These are phyloP conservation scores for Radiomyces spectabilis DNA, from an alignment of 192 early-diverging fungal species.

Conservation along the genomic window DNA sequence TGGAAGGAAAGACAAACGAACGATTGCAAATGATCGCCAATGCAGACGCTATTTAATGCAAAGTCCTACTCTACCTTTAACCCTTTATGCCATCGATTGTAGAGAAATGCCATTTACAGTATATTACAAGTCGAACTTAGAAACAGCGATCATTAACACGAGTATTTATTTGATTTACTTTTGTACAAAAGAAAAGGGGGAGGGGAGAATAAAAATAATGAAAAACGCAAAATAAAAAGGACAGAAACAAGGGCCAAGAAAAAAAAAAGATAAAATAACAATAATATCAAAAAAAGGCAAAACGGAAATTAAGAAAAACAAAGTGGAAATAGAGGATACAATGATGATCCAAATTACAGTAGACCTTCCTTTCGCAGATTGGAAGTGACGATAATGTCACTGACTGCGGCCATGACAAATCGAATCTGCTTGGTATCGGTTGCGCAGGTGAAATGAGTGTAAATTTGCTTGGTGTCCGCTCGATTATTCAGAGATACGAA, in stretches of 20 bases:
- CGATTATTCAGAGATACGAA: conserved; percentile 71
- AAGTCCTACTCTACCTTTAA: too few species aligned
- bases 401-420: conserved; percentile 89
- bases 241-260: neutral
- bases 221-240: neutral
- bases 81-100: too few species aligned
- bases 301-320: neutral
- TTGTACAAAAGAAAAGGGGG: neutral
- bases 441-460: conserved; percentile 84
- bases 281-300: neutral
- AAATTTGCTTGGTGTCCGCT: conserved; percentile 76
- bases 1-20: too few species aligned
- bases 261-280: neutral
- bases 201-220: neutral
- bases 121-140: too few species aligned
- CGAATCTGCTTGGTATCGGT: conserved; percentile 82
- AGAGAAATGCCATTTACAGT: too few species aligned
- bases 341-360: conserved; percentile 37
- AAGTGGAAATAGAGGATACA: neutral
- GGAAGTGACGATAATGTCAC: conserved; percentile 81
- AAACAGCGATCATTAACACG: too few species aligned
- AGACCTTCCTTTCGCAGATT: conserved; percentile 76
- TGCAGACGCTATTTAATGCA: too few species aligned
- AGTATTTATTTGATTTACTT: neutral
- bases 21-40: too few species aligned